Base-by-base conservation (phyloP, 352 stramenopile species). In the Globisporangium ultimum region DNA sequence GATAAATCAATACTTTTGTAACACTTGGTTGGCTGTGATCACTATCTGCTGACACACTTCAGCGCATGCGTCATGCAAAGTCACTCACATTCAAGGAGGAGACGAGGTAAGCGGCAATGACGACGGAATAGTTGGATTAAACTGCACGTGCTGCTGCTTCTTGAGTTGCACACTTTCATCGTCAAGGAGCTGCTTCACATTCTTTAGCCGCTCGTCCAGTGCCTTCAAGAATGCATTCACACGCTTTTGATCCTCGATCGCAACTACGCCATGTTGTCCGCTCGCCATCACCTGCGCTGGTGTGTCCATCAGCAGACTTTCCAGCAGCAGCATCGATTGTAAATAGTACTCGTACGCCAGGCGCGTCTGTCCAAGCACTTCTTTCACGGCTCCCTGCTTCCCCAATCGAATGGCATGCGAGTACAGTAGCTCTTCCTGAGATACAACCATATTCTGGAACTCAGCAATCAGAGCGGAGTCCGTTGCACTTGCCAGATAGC, bases 381-480 rank as follows among this genome's bases (percentile, higher is more conserved):
- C 79, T 28, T 87, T 80, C 32, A 91, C 76, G 1, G 81, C 78
- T 0, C 70, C 79, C 60, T 91, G 73, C 28, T 82, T 80, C 20
- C 75, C 81, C 10, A 89, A 61, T 36, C 76, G 77, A 48, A 91
- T 68, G 2, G 78, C 81, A 41, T 91, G 77, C 21, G 70, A 67
- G 53, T 88, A 89, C 43, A 91, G 40, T 21, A 91, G 38, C 47
- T 89, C 78, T 48, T 87, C 76, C 24, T 82, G 77, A 2, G 75
- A 84, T 9, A 80, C 66, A 4, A 80, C 63, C 10, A 66, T 58
- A 41, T 53, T 50, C 8, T 60, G 64, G 28, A 71, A 40, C 21
- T 71, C 64, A 4, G 36, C 24, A 0, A 55, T 34, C 0, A 55
- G 54, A 7, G 64, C 54, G 0, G 48, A 46, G 47, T 71, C 55